phyloP scores from a whole-genome alignment of 2,329 filamentous ascomycete species.

The Curvularia hawaiiensis region DNA sequence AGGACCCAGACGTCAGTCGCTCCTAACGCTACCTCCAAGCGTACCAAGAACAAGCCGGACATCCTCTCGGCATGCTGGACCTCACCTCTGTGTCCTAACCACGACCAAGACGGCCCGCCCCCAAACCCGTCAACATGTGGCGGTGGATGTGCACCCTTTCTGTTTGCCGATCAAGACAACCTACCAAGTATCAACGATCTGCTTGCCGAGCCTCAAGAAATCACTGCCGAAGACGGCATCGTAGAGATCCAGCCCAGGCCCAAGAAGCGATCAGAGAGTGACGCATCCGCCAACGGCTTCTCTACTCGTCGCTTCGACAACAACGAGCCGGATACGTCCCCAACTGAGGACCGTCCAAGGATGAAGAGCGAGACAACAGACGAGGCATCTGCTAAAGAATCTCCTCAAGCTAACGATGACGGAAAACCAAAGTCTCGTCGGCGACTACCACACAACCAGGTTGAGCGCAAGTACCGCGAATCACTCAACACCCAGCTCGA shows the following conservation, averaged over 20 bases:
- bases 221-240: conserved; percentile 43
- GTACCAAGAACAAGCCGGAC: conserved; percentile 46
- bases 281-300: conserved; percentile 35
- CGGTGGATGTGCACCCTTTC: conserved; percentile 48
- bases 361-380: conserved; percentile 43
- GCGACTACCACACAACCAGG: conserved; percentile 52
- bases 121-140: conserved; percentile 50
- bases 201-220: conserved; percentile 37
- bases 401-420: conserved; percentile 26
- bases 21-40: conserved; percentile 32
- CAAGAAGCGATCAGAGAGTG: conserved; percentile 47
- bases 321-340: conserved; percentile 23
- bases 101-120: conserved; percentile 44
- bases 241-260: conserved; percentile 45
- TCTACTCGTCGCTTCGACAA: conserved; percentile 38
- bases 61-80: conserved; percentile 50
- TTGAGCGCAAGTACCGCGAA: conserved; percentile 55
- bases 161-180: conserved; percentile 45
- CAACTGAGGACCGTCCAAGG: conserved; percentile 24
- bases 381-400: conserved; percentile 34
- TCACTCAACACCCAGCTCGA: conserved; percentile 55
- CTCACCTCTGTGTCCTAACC: conserved; percentile 49
- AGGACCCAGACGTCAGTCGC: conserved; percentile 21
- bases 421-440: conserved; percentile 43
- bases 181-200: conserved; percentile 39